phyloP scores from a whole-genome alignment of 768 basidiomycete genomes.

The Hygrocybe coccinea region DNA sequence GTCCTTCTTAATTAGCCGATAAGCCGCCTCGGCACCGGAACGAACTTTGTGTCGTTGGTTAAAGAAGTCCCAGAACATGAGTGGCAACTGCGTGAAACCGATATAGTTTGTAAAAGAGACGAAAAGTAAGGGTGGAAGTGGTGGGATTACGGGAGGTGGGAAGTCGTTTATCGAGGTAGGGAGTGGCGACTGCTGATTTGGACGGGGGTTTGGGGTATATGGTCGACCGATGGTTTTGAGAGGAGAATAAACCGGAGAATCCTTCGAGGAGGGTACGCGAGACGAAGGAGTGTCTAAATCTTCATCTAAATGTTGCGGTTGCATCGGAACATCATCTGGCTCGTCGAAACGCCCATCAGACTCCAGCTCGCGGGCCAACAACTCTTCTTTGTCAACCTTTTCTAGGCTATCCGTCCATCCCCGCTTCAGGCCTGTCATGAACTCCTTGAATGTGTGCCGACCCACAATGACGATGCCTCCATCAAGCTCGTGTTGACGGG shows the following conservation, averaged over 20 bases:
- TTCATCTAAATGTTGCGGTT: conserved; percentile 4
- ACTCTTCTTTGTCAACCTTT: conserved; percentile 65
- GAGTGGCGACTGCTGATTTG: conserved; percentile 12
- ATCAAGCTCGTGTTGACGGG: conserved; percentile 56
- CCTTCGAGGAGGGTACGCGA: conserved; percentile 20
- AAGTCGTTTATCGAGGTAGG: conserved; percentile 32
- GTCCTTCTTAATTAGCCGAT: conserved; percentile 57
- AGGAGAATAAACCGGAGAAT: conserved; percentile 33
- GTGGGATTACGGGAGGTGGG: conserved; percentile 56
- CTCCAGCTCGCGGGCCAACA: conserved; percentile 60
- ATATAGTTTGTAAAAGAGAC: conserved; percentile 71
- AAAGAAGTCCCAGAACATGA: conserved; percentile 91
- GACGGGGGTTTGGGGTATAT: conserved; percentile 13
- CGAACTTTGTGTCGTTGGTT: conserved; percentile 80
- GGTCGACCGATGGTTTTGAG: conserved; percentile 19
- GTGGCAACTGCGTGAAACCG: conserved; percentile 78
- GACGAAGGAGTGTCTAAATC: conserved; percentile 22
- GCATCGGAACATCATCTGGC: conserved; percentile 28
- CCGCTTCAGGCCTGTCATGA: conserved; percentile 75
- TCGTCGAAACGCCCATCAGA: conserved; percentile 79
- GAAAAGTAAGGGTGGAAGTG: conserved; percentile 74
- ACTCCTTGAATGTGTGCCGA: conserved; percentile 90
- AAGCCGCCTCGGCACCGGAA: conserved; percentile 77
- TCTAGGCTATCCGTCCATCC: conserved; percentile 80
- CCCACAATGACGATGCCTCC: conserved; percentile 86